phyloP scores from a whole-genome alignment of 2,329 filamentous ascomycete genomes.

The Alternaria angustiovoidea region DNA sequence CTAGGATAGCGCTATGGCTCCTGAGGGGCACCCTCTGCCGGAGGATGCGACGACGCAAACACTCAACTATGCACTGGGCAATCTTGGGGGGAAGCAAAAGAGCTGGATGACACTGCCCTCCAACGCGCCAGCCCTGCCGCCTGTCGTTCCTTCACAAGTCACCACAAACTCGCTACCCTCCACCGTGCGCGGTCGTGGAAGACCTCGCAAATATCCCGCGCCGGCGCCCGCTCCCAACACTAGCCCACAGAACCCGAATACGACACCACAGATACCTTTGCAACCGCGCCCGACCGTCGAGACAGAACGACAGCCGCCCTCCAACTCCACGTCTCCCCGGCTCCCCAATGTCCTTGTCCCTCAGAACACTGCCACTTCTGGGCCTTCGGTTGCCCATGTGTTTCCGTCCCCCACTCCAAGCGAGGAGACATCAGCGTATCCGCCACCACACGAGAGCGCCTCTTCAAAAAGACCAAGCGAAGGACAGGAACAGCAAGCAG shows the following conservation, averaged over 20 bases:
- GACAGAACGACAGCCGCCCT: conserved; percentile 28
- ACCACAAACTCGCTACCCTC: conserved; percentile 5
- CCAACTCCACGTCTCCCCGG: conserved; percentile 47
- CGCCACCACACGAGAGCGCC: neutral
- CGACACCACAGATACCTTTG: neutral
- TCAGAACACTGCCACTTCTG: conserved; percentile 2
- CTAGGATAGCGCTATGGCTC: conserved; percentile 18
- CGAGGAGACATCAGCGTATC: conserved; percentile 56
- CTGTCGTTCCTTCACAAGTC: neutral
- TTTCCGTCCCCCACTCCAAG: conserved; percentile 71
- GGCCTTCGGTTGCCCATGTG: conserved; percentile 41
- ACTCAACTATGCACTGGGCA: conserved; percentile 41
- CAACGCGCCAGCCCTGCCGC: neutral
- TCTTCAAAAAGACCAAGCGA: neutral
- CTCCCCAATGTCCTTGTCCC: conserved; percentile 39
- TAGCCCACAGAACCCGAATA: neutral
- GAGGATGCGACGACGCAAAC: conserved; percentile 28
- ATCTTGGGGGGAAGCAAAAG: conserved; percentile 40
- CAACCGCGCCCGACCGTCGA: conserved; percentile 9
- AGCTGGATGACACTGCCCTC: conserved; percentile 39
- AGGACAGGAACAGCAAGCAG: neutral
- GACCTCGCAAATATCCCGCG: conserved; percentile 19
- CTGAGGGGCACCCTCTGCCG: conserved; percentile 7
- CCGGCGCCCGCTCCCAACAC: neutral
- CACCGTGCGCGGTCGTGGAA: conserved; percentile 15